These are phyloP conservation scores for Pleurotus djamor DNA, from an alignment of 768 basidiomycete species.

Conservation along the genomic window DNA sequence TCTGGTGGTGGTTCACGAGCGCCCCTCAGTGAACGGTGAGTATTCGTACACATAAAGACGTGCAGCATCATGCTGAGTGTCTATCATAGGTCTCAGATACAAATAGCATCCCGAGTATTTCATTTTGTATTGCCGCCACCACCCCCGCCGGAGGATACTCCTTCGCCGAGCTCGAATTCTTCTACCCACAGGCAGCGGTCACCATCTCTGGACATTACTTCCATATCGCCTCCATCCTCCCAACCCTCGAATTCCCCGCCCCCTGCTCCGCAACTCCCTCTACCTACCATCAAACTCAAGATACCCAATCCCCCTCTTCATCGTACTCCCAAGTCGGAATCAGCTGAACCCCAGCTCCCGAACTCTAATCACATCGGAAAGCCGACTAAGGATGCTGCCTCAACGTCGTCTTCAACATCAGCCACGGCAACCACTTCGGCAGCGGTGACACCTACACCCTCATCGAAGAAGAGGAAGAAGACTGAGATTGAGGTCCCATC, in stretches of 20 bases:
- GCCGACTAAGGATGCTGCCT: slow-evolving; percentile 20
- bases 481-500: slow-evolving; percentile 30
- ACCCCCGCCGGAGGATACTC: slow-evolving; percentile 74
- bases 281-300: slow-evolving; percentile 39
- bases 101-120: slow-evolving; percentile 96
- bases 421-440: background rate
- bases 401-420: background rate
- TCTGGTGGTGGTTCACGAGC: slow-evolving; percentile 84
- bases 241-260: slow-evolving; percentile 76
- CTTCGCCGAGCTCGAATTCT: slow-evolving; percentile 75
- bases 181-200: slow-evolving; percentile 70
- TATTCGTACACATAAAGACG: slow-evolving; percentile 8
- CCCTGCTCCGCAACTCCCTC: slow-evolving; percentile 46
- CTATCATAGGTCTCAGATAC: slow-evolving; percentile 77
- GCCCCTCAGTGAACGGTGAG: slow-evolving; percentile 80
- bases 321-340: slow-evolving; percentile 34
- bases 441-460: slow-evolving; percentile 19
- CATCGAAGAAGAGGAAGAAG: slow-evolving; percentile 76
- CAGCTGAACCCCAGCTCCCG: slow-evolving; percentile 50
- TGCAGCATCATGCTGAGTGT: slow-evolving; percentile 13
- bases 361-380: slow-evolving; percentile 62
- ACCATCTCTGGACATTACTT: slow-evolving; percentile 81
- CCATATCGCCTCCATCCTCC: slow-evolving; percentile 80
- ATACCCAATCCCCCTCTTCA: slow-evolving; percentile 35
- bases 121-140: slow-evolving; percentile 95